phyloP scores from a whole-genome alignment of 148 eudicot species.

The Amaranthus hypochondriacus region DNA sequence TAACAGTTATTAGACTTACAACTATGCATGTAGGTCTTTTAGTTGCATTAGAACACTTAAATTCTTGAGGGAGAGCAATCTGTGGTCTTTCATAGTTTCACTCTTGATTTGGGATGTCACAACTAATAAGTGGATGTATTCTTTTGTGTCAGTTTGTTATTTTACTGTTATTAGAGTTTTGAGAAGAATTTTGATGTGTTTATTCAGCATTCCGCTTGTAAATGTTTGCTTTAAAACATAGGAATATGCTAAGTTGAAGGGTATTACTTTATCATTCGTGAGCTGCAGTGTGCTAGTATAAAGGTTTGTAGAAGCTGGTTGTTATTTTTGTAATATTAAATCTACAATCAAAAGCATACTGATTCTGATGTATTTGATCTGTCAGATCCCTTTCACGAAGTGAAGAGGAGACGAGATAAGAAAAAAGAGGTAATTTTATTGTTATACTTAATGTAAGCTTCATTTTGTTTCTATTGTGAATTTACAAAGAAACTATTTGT shows the following conservation, averaged over 20 bases:
- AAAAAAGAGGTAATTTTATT: conserved; percentile 61
- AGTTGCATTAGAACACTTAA: no score
- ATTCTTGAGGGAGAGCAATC: no score
- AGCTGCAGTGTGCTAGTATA: not conserved
- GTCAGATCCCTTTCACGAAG: conserved; percentile 94
- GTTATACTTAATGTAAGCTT: not conserved
- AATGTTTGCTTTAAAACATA: not conserved
- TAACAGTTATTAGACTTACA: no score
- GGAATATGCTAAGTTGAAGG: not conserved
- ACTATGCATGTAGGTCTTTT: no score
- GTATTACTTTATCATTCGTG: not conserved
- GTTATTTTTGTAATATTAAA: not conserved
- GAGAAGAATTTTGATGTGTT: not conserved
- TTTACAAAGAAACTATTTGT: no score
- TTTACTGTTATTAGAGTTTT: not conserved
- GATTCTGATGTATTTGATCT: conserved; percentile 3
- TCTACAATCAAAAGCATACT: not conserved
- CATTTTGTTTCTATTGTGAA: not conserved
- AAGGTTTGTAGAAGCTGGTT: not conserved
- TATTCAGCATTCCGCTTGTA: no score
- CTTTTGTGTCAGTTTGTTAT: not conserved
- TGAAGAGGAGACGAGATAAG: conserved; percentile 74
- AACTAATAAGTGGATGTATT: no score
- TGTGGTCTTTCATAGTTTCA: no score
- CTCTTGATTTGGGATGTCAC: no score